Evolutionary conservation across 2,329 filamentous ascomycete genomes (phyloP).

Genomic region (Pseudogymnoascus sp.): DNA sequence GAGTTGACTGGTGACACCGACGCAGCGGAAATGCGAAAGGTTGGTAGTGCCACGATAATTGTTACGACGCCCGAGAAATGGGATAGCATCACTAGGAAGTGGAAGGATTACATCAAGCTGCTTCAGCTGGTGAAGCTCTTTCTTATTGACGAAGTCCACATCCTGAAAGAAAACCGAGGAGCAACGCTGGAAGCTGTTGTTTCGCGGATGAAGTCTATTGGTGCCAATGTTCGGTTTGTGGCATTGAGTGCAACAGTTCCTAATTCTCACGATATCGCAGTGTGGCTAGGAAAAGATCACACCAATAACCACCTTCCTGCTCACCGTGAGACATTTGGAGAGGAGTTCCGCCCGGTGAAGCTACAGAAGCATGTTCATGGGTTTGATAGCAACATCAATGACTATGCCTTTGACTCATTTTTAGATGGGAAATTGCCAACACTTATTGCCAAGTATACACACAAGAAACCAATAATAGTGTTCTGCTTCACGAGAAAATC

Average conservation of each 20-base stretch:
- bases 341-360: conserved; percentile 72
- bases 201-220: conserved; percentile 78
- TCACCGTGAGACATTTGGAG: conserved; percentile 61
- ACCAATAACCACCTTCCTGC: conserved; percentile 56
- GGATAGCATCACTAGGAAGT: conserved; percentile 83
- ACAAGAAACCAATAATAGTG: conserved; percentile 70
- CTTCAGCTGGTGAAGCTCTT: conserved; percentile 72
- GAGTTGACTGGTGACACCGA: conserved; percentile 81
- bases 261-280: conserved; percentile 71
- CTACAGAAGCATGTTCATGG: conserved; percentile 72
- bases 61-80: conserved; percentile 86
- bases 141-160: conserved; percentile 82
- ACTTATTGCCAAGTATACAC: conserved; percentile 58
- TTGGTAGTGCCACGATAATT: conserved; percentile 72
- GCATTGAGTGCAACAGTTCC: conserved; percentile 78
- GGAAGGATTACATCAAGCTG: conserved; percentile 70
- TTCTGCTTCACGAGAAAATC: conserved; percentile 75
- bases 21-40: conserved; percentile 54
- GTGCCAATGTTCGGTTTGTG: conserved; percentile 68
- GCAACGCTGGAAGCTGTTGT: conserved; percentile 78
- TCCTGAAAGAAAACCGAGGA: conserved; percentile 70
- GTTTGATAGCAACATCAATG: conserved; percentile 55
- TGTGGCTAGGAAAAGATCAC: conserved; percentile 66
- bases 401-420: conserved; percentile 68
- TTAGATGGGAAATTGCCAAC: conserved; percentile 59